A percentile compares a stretch with the other conserved stretches of the same genome.
Conservation (phyloP, 306 rosid genomes). For the Inga leiocalycina region DNA sequence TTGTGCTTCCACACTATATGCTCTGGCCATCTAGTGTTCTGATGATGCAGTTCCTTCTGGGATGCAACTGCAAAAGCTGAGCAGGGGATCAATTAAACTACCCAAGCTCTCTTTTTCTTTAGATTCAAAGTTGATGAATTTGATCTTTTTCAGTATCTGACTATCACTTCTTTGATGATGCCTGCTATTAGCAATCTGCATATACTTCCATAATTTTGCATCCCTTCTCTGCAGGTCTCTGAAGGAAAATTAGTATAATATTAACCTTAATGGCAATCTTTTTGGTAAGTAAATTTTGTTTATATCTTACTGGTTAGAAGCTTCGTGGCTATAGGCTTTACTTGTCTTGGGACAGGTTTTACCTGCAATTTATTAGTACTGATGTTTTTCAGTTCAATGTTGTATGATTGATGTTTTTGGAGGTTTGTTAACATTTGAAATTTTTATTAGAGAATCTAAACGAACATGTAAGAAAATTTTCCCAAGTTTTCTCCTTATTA, state of each 20-base stretch:
- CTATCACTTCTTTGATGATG: constrained; percentile 32
- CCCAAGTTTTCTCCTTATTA: not conserved
- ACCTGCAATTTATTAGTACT: not conserved
- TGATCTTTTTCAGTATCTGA: constrained; percentile 33
- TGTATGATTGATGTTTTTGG: not conserved
- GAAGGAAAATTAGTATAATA: constrained; percentile 38
- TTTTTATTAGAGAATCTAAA: not conserved
- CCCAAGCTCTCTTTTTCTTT: constrained; percentile 4
- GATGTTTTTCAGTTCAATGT: not conserved
- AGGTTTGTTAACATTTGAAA: not conserved
- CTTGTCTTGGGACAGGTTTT: not conserved
- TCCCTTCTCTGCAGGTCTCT: constrained; percentile 51
- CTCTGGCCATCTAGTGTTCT: not conserved
- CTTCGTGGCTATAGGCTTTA: constrained; percentile 15
- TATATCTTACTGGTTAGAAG: constrained; percentile 6
- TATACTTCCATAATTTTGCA: constrained; percentile 39
- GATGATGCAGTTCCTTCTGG: constrained; percentile 16
- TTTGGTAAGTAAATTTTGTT: constrained; percentile 39
- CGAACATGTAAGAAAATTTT: not conserved
- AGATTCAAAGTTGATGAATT: constrained; percentile 28
- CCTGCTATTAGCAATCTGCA: constrained; percentile 33
- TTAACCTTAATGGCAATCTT: constrained; percentile 33
- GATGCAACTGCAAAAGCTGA: constrained; percentile 1
- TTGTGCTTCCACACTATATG: constrained; percentile 5
- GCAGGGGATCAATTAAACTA: constrained; percentile 4